These are phyloP conservation scores for Aspergillus saccharolyticus DNA, from an alignment of 495 filamentous ascomycete genomes.

Conservation along the genomic window DNA sequence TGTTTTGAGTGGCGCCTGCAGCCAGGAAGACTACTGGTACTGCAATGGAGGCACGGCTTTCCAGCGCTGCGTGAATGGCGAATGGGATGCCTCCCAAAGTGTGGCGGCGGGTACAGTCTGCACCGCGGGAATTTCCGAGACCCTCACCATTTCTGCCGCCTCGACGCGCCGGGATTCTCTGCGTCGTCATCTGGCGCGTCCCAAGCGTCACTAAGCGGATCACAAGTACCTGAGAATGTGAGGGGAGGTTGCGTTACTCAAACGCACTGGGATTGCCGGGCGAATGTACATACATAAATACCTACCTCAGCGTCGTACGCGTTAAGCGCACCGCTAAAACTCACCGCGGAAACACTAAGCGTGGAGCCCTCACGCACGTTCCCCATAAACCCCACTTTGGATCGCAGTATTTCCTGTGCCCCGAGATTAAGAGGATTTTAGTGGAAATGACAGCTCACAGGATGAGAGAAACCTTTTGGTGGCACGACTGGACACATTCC, in stretches of 20 bases:
- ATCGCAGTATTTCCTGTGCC: too few species aligned
- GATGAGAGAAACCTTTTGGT: background rate
- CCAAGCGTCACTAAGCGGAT: background rate
- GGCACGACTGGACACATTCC: background rate
- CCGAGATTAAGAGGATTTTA: background rate
- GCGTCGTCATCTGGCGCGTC: background rate
- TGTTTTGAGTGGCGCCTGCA: conserved; percentile 40
- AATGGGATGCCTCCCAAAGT: conserved; percentile 44
- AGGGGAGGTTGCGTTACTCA: background rate
- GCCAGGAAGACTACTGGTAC: conserved; percentile 52
- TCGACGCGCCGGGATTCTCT: background rate
- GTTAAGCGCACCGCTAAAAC: too few species aligned
- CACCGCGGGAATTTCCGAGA: conserved; percentile 38
- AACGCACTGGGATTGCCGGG: too few species aligned
- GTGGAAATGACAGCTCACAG: background rate
- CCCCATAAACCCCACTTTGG: background rate
- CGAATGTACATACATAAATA: too few species aligned
- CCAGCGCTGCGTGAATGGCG: conserved; percentile 55
- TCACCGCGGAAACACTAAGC: too few species aligned
- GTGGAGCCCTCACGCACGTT: too few species aligned
- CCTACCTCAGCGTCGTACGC: too few species aligned
- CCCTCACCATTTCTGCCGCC: conserved; percentile 26
- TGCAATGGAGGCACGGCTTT: conserved; percentile 50
- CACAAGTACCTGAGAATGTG: background rate
- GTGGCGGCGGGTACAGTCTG: conserved; percentile 50